Evolutionary conservation across 2,329 filamentous ascomycete species (phyloP).

Genomic region (Hymenoscyphus fraxineus): DNA sequence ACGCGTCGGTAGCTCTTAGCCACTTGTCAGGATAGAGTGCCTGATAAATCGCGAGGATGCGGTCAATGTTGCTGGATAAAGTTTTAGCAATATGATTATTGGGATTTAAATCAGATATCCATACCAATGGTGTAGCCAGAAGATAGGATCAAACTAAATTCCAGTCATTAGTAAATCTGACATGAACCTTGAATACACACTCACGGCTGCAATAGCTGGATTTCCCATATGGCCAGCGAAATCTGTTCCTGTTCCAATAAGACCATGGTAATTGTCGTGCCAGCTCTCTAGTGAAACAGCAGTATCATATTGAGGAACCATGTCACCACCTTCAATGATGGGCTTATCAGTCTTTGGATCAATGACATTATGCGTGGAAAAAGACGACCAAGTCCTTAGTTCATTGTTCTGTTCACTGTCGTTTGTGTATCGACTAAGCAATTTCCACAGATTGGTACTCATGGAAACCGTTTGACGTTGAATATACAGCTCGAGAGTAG

Average conservation of each 20-base stretch:
- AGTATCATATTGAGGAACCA: background rate
- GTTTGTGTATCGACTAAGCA: background rate
- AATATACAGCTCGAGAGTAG: background rate
- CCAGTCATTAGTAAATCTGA: background rate
- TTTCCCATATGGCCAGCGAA: constrained; percentile 2
- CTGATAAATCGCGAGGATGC: constrained; percentile 3
- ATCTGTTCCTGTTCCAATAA: constrained; percentile 3
- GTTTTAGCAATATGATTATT: background rate
- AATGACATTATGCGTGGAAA: background rate
- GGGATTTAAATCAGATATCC: background rate
- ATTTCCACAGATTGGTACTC: background rate
- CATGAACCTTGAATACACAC: background rate
- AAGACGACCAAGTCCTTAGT: background rate
- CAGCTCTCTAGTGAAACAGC: background rate
- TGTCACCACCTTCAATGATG: background rate
- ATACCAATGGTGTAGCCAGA: background rate
- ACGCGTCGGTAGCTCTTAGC: background rate
- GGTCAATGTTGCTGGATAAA: constrained; percentile 6
- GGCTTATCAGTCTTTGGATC: background rate
- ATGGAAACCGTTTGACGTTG: background rate
- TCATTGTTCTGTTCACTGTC: background rate
- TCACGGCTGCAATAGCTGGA: constrained; percentile 1
- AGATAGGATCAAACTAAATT: background rate
- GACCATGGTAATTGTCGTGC: constrained; percentile 2
- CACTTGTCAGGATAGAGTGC: constrained; percentile 5